Evolutionary conservation across 1,139 yeast species (phyloP).

Genomic region (Lodderomyces metapsilosis): DNA sequence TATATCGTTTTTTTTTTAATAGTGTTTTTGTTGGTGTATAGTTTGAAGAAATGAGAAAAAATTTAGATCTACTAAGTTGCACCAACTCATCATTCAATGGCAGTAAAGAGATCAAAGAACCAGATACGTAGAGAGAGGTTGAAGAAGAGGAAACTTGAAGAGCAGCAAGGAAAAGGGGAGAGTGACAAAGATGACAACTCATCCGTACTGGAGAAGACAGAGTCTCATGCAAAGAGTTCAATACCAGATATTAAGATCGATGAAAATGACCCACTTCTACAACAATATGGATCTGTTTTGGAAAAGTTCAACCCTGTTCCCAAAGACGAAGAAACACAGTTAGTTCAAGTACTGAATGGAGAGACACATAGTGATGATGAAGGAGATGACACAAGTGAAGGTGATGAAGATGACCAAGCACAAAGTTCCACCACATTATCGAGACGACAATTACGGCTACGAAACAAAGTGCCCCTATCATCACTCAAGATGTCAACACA

Average conservation of each 20-base stretch:
- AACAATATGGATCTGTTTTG: constrained; percentile 43
- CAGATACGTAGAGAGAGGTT: constrained; percentile 64
- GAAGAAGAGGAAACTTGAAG: constrained; percentile 43
- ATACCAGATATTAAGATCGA: constrained; percentile 5
- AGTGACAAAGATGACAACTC: background rate
- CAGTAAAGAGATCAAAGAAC: constrained; percentile 47
- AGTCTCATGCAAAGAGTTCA: background rate
- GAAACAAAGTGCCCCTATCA: constrained; percentile 64
- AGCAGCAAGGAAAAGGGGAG: background rate
- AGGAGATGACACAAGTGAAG: constrained; percentile 6
- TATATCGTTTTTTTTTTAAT: no score
- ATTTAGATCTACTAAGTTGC: no score
- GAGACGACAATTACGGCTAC: constrained; percentile 46
- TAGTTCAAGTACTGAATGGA: background rate
- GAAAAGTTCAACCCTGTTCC: constrained; percentile 32
- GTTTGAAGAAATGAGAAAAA: no score
- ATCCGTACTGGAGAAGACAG: background rate
- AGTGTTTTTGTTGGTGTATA: background rate
- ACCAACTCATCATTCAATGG: constrained; percentile 3
- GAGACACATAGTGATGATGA: background rate
- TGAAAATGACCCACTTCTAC: constrained; percentile 31
- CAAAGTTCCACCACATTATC: constrained; percentile 16
- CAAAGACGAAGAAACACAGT: constrained; percentile 1
- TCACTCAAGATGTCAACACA: constrained; percentile 58
- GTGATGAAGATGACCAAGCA: constrained; percentile 1